Conservation (phyloP, 148 eudicot species). For the Arctostaphylos glauca region DNA sequence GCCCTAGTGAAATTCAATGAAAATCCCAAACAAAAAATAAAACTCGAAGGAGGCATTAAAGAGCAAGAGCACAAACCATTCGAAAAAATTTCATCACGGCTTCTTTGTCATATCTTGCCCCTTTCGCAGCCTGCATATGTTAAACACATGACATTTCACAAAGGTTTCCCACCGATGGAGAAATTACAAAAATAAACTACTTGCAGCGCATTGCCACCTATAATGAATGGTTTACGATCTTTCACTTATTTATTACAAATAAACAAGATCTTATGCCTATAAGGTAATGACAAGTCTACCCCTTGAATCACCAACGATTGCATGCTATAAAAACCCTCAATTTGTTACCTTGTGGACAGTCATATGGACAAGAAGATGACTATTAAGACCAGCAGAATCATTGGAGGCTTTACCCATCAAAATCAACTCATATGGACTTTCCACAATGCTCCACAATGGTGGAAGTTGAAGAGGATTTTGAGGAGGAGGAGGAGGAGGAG, state of each 20-base stretch:
- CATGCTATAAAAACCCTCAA: background rate
- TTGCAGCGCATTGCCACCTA: background rate
- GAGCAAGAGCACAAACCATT: slow-evolving; percentile 43
- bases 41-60: slow-evolving; percentile 9
- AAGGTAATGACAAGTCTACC: background rate
- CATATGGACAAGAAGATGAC: background rate
- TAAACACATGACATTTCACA: background rate
- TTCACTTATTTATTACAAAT: background rate
- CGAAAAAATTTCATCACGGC: slow-evolving; percentile 85
- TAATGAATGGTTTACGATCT: background rate
- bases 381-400: background rate
- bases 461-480: no score
- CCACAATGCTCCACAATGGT: background rate
- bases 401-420: background rate
- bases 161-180: slow-evolving; percentile 1
- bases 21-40: background rate
- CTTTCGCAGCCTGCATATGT: slow-evolving; percentile 79
- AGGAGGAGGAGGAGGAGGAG: no score
- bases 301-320: background rate
- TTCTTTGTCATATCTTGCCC: slow-evolving; percentile 90
- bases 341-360: background rate
- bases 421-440: background rate
- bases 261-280: background rate
- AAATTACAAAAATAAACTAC: background rate
- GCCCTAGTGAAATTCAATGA: slow-evolving; percentile 8